Percentiles rank a stretch among this genome's conserved stretches.
These are phyloP conservation scores for Trypanosoma cruzi DNA, from an alignment of 208 protist genomes.

Conservation along the genomic window DNA sequence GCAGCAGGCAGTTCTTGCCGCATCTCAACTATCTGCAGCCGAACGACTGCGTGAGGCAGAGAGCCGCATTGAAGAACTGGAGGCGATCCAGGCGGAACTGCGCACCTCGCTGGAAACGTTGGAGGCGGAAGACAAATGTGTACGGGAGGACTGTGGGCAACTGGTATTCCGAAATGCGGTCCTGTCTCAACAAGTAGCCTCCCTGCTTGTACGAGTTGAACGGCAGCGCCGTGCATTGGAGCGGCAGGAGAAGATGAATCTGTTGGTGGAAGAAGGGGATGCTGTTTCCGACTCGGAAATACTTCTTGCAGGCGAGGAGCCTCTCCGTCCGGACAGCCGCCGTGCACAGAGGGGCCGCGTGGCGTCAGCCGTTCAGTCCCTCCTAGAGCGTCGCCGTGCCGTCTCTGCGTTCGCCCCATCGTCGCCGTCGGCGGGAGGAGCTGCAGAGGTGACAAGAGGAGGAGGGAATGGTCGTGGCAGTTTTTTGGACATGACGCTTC, in stretches of 20 bases:
- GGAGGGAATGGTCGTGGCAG: neutral
- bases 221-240: slow-evolving; percentile 26
- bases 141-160: slow-evolving; percentile 57
- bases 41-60: slow-evolving; percentile 32
- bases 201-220: slow-evolving; percentile 61
- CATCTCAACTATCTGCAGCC: slow-evolving; percentile 27
- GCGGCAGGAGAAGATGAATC: neutral
- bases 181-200: slow-evolving; percentile 74
- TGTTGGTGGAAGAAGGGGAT: neutral
- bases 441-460: neutral
- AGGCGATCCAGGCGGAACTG: slow-evolving; percentile 9
- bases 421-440: too few relatives aligned
- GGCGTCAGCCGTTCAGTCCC: slow-evolving; percentile 23
- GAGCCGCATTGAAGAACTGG: slow-evolving; percentile 16
- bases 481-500: slow-evolving; percentile 23
- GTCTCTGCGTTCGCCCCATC: neutral
- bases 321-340: neutral
- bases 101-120: slow-evolving; percentile 33
- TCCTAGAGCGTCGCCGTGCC: slow-evolving; percentile 22
- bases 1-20: slow-evolving; percentile 42
- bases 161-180: slow-evolving; percentile 72
- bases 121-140: slow-evolving; percentile 40
- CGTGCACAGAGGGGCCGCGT: slow-evolving; percentile 12
- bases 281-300: slow-evolving; percentile 15
- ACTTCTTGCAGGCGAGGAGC: slow-evolving; percentile 12